phyloP scores from a whole-genome alignment of 2,329 filamentous ascomycete species.

The Talaromyces sp. region DNA sequence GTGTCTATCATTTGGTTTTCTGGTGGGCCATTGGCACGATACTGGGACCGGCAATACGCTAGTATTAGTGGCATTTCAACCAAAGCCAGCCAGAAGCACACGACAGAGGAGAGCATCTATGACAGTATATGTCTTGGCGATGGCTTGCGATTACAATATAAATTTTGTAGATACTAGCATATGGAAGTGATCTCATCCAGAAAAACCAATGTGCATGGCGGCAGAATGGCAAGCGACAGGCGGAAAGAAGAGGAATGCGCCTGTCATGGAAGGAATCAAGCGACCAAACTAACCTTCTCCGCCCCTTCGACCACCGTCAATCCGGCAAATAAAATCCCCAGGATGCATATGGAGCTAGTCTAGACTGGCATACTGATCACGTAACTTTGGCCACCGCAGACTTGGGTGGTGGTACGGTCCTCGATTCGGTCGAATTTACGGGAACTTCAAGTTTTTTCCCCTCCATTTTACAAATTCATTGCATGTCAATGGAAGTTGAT shows the following conservation, averaged over 20 bases:
- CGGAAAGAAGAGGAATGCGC: constrained; percentile 1
- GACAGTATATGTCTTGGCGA: neutral
- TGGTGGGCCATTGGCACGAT: constrained; percentile 1
- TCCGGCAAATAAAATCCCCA: neutral
- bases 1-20: constrained; percentile 1
- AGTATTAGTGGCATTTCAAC: neutral
- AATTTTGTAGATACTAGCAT: neutral
- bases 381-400: constrained; percentile 11
- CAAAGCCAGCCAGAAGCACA: neutral
- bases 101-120: neutral
- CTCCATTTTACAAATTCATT: neutral
- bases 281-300: constrained; percentile 5
- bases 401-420: neutral
- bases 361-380: constrained; percentile 2
- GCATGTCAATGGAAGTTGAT: neutral
- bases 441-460: neutral
- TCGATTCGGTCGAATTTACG: neutral
- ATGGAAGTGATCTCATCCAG: neutral
- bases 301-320: neutral
- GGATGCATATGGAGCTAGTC: neutral
- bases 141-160: neutral
- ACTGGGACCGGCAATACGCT: neutral
- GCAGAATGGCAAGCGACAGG: neutral
- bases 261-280: constrained; percentile 3
- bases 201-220: neutral